Conservation (phyloP, 352 stramenopile species). For the Phytopythium oedochilum region DNA sequence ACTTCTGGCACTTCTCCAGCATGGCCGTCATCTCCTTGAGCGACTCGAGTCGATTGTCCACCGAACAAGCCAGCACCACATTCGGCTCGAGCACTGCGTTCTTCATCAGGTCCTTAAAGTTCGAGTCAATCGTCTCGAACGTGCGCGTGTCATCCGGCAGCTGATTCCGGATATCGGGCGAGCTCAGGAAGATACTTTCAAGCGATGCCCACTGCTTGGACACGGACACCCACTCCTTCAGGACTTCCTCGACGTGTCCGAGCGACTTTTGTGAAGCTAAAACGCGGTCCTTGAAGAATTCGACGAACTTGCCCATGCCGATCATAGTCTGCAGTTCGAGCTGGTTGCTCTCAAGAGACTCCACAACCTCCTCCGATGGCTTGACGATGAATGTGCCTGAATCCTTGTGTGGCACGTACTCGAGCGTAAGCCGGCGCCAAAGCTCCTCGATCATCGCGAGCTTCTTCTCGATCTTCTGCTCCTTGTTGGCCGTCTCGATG, state of each 20-base stretch:
- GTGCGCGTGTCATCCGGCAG: constrained; percentile 82
- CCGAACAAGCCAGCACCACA: constrained; percentile 65
- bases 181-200: constrained; percentile 88
- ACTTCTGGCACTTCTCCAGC: constrained; percentile 88
- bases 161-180: constrained; percentile 85
- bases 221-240: constrained; percentile 87
- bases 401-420: constrained; percentile 87
- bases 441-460: constrained; percentile 86
- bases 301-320: constrained; percentile 89
- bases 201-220: constrained; percentile 87
- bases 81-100: constrained; percentile 85
- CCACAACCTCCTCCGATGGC: constrained; percentile 80
- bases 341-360: constrained; percentile 85
- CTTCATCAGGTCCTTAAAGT: constrained; percentile 91
- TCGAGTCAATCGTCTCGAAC: constrained; percentile 87
- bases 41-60: constrained; percentile 75
- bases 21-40: constrained; percentile 88
- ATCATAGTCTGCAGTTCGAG: constrained; percentile 88
- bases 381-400: constrained; percentile 85
- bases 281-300: constrained; percentile 88
- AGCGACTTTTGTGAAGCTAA: constrained; percentile 74
- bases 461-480: constrained; percentile 90
- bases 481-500: constrained; percentile 85
- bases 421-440: constrained; percentile 75
- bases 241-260: constrained; percentile 80